Conservation (phyloP, 192 early-diverging fungal species). For the Dissophora ornata region DNA sequence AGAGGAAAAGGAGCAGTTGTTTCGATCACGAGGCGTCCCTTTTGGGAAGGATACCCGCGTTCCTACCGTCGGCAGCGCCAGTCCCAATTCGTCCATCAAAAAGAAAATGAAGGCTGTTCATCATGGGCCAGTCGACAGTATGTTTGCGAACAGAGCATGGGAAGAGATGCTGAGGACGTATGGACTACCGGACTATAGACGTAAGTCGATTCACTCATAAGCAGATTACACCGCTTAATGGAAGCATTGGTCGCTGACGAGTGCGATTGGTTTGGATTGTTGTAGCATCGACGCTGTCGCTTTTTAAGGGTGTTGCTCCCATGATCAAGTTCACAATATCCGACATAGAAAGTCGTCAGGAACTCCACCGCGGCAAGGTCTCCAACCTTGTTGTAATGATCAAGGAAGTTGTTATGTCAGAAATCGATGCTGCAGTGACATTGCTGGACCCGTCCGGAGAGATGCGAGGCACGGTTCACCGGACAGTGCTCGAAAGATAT, state of each 20-base stretch:
- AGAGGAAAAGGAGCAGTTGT: constrained; percentile 33
- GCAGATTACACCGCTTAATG: neutral
- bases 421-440: constrained; percentile 45
- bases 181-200: constrained; percentile 32
- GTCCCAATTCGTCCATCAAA: constrained; percentile 35
- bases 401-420: constrained; percentile 30
- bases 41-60: constrained; percentile 6
- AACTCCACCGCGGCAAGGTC: constrained; percentile 31
- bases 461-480: constrained; percentile 43
- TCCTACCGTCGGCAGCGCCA: neutral
- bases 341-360: constrained; percentile 25
- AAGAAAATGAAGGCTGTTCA: constrained; percentile 33
- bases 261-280: no score
- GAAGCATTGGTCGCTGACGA: neutral
- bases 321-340: constrained; percentile 17
- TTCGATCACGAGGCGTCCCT: constrained; percentile 29
- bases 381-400: constrained; percentile 28
- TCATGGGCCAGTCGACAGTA: constrained; percentile 35
- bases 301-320: constrained; percentile 9
- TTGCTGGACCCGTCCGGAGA: constrained; percentile 48
- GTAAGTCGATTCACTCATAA: constrained; percentile 6
- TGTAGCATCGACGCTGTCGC: constrained; percentile 28
- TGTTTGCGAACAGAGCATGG: constrained; percentile 37
- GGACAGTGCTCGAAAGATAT: constrained; percentile 31
- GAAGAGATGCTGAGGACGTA: constrained; percentile 28